Evolutionary conservation across 352 stramenopile species (phyloP).

Genomic region (Phytophthora pistaciae): DNA sequence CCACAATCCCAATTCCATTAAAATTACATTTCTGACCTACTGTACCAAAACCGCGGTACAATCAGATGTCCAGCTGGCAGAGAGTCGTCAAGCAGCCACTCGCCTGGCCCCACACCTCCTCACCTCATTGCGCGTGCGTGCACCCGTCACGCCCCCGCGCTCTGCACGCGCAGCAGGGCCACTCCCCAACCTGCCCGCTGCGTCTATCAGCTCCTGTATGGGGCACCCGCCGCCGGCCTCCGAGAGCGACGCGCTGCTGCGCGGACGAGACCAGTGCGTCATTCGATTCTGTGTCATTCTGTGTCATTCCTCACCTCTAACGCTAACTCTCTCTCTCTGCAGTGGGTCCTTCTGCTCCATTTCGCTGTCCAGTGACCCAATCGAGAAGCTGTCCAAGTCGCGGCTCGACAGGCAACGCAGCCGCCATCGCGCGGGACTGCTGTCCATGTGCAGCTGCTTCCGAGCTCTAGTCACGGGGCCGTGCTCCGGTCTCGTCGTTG

Average conservation of each 20-base stretch:
- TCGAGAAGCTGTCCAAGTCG: conserved; percentile 49
- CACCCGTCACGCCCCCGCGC: neutral
- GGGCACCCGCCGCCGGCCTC: conserved; percentile 26
- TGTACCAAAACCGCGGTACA: neutral
- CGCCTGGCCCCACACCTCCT: neutral
- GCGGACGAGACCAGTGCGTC: conserved; percentile 48
- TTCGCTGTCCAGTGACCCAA: conserved; percentile 60
- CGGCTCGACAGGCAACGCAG: conserved; percentile 10
- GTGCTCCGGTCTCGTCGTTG: conserved; percentile 41
- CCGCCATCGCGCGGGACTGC: conserved; percentile 7
- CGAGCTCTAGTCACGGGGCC: conserved; percentile 24
- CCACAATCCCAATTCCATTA: neutral
- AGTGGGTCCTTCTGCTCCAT: conserved; percentile 74
- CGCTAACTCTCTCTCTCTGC: neutral
- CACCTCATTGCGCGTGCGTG: neutral
- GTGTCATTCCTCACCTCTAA: no score
- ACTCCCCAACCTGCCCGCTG: neutral
- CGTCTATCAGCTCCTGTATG: conserved; percentile 13
- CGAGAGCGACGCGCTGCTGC: conserved; percentile 35
- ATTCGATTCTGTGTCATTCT: conserved; percentile 3
- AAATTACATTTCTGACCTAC: neutral
- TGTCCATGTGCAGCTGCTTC: conserved; percentile 38
- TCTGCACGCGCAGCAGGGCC: neutral
- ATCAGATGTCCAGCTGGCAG: conserved; percentile 7
- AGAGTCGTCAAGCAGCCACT: conserved; percentile 6